phyloP scores from a whole-genome alignment of 2,329 filamentous ascomycete genomes.

The Phialophora macrospora region DNA sequence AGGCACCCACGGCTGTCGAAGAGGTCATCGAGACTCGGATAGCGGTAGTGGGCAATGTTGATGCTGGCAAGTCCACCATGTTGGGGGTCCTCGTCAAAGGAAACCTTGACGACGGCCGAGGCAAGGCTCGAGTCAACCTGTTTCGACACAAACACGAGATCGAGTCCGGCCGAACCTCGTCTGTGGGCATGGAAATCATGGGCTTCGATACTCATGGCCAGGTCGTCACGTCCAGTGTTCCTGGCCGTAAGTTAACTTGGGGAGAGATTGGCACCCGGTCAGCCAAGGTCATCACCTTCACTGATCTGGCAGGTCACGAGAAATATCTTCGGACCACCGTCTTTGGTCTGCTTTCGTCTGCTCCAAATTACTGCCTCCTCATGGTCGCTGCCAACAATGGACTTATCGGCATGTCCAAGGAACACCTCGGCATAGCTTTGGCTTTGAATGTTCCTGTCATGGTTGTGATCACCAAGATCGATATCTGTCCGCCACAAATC shows the following conservation, averaged over 20 bases:
- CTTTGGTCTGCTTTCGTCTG: conserved; percentile 90
- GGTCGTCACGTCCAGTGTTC: conserved; percentile 78
- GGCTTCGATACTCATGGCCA: conserved; percentile 88
- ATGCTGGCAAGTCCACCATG: conserved; percentile 96
- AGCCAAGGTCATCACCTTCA: conserved; percentile 95
- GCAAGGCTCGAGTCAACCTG: conserved; percentile 90
- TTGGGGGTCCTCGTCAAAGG: conserved; percentile 95
- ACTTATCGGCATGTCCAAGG: conserved; percentile 96
- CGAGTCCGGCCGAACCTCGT: conserved; percentile 91
- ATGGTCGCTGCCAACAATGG: conserved; percentile 99
- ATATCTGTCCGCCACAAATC: conserved; percentile 96
- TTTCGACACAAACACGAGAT: conserved; percentile 99
- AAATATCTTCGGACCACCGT: conserved; percentile 94
- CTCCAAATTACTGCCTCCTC: conserved; percentile 94
- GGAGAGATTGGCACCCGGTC: conserved; percentile 95
- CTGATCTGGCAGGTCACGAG: conserved; percentile 93
- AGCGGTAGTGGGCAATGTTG: conserved; percentile 96
- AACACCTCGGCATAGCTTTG: conserved; percentile 92
- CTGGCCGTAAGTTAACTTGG: conserved; percentile 89
- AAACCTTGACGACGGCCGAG: conserved; percentile 89
- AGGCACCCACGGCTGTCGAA: conserved; percentile 73
- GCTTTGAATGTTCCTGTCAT: conserved; percentile 96
- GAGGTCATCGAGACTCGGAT: conserved; percentile 94
- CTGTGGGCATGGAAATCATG: conserved; percentile 98
- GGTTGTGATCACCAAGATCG: conserved; percentile 97